Evolutionary conservation across 306 rosid genomes (phyloP).

Genomic region (Herpetospermum pedunculosum): DNA sequence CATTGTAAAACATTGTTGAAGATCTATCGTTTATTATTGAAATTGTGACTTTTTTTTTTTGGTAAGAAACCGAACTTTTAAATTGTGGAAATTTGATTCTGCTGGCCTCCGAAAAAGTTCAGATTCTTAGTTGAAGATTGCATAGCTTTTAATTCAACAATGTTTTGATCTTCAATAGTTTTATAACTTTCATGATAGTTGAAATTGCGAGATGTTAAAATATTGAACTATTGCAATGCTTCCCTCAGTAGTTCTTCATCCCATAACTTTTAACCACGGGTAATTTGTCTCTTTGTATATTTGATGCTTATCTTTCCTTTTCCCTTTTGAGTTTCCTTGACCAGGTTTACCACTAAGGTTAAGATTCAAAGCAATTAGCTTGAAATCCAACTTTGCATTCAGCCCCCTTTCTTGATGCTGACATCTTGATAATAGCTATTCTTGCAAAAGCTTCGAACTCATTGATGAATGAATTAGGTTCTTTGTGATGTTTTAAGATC

Average conservation of each 20-base stretch:
- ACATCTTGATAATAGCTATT: neutral
- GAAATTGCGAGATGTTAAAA: neutral
- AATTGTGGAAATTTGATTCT: too few species aligned
- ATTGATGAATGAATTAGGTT: slow-evolving; percentile 36
- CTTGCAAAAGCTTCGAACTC: slow-evolving; percentile 1
- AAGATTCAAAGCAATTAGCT: neutral
- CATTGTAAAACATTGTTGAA: too few species aligned
- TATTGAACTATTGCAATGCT: neutral
- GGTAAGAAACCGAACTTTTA: too few species aligned
- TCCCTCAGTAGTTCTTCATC: neutral
- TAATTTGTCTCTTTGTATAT: neutral
- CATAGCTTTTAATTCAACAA: too few species aligned
- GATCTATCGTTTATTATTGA: too few species aligned
- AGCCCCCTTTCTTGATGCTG: neutral
- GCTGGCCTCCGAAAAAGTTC: neutral
- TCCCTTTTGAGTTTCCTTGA: neutral
- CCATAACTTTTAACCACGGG: neutral
- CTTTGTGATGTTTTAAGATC: slow-evolving; percentile 79
- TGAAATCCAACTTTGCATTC: neutral
- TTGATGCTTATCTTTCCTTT: neutral
- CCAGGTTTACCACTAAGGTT: neutral
- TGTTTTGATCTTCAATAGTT: neutral
- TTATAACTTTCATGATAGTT: neutral
- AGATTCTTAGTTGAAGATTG: neutral
- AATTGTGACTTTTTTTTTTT: too few species aligned